Conservation (phyloP, 2,329 filamentous ascomycete species). For the Penicillium oxalicum region DNA sequence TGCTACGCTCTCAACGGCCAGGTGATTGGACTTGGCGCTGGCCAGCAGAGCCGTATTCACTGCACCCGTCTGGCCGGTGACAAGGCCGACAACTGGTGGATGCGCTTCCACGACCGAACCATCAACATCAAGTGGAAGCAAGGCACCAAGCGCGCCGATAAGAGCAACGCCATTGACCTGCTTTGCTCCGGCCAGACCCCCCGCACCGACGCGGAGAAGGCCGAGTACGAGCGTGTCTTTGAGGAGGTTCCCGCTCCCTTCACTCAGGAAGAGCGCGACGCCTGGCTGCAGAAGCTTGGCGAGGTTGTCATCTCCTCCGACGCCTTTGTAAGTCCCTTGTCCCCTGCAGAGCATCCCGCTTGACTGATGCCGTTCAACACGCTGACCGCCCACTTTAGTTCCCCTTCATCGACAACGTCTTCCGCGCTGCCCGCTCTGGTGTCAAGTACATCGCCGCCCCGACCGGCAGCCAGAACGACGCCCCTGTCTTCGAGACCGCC, state of each 20-base stretch:
- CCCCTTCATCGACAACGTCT: conserved; percentile 97
- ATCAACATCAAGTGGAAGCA: conserved; percentile 93
- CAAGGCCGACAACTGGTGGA: conserved; percentile 99
- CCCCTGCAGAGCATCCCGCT: background rate
- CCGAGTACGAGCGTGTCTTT: conserved; percentile 82
- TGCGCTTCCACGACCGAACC: conserved; percentile 90
- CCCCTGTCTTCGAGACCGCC: conserved; percentile 64
- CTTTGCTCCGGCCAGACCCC: conserved; percentile 88
- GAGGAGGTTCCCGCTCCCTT: conserved; percentile 82
- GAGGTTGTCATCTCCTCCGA: conserved; percentile 83
- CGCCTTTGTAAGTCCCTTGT: conserved; percentile 68
- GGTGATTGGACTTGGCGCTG: conserved; percentile 86
- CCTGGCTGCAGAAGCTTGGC: conserved; percentile 73
- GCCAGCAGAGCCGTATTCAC: conserved; percentile 96
- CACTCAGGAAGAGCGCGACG: conserved; percentile 73
- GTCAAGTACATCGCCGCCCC: conserved; percentile 95
- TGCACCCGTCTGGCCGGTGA: conserved; percentile 95
- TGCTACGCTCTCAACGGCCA: conserved; percentile 95
- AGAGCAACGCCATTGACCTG: conserved; percentile 96
- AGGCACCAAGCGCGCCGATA: conserved; percentile 91
- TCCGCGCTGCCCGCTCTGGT: conserved; percentile 79
- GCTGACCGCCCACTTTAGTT: conserved; percentile 49
- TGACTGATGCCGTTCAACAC: background rate
- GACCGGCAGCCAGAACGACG: conserved; percentile 59
- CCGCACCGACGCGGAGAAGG: conserved; percentile 73